These are phyloP conservation scores for Ganoderma multipileum DNA, from an alignment of 1,284 basidiomycete genomes.

Conservation along the genomic window DNA sequence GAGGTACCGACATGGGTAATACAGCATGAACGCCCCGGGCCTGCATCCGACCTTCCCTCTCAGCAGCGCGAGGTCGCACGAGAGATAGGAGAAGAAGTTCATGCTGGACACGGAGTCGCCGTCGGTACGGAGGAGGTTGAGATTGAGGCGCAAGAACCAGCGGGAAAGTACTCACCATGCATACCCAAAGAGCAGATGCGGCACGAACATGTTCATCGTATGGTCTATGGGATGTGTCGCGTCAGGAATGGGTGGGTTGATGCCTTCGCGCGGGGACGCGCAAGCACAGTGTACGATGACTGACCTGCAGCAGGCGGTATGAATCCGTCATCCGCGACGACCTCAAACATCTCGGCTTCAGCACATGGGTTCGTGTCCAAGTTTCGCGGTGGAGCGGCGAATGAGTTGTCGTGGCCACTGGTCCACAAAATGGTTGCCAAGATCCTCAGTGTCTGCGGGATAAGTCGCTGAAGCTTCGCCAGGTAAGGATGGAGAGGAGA, in stretches of 20 bases:
- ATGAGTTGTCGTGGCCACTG: background rate
- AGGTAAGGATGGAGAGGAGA: background rate
- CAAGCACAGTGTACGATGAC: background rate
- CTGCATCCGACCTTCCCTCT: constrained; percentile 20
- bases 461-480: background rate
- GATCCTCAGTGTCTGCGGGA: background rate
- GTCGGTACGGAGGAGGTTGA: background rate
- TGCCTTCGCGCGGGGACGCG: background rate
- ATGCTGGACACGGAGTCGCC: constrained; percentile 7
- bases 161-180: constrained; percentile 18
- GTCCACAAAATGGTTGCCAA: background rate
- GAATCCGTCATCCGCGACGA: background rate
- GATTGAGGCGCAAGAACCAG: background rate
- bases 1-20: constrained; percentile 24
- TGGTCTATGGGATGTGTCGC: constrained; percentile 6
- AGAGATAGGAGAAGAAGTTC: constrained; percentile 16
- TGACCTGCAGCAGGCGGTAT: background rate
- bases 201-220: constrained; percentile 14
- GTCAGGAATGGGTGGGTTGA: background rate
- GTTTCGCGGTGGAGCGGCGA: background rate
- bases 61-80: constrained; percentile 20
- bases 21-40: constrained; percentile 18
- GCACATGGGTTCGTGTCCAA: background rate
- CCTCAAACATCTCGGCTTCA: background rate
- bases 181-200: constrained; percentile 21